Evolutionary conservation across 352 stramenopile species (phyloP), one percentile per base, ranked within the genome.

Genomic region (Pythium aphanidermatum): DNA sequence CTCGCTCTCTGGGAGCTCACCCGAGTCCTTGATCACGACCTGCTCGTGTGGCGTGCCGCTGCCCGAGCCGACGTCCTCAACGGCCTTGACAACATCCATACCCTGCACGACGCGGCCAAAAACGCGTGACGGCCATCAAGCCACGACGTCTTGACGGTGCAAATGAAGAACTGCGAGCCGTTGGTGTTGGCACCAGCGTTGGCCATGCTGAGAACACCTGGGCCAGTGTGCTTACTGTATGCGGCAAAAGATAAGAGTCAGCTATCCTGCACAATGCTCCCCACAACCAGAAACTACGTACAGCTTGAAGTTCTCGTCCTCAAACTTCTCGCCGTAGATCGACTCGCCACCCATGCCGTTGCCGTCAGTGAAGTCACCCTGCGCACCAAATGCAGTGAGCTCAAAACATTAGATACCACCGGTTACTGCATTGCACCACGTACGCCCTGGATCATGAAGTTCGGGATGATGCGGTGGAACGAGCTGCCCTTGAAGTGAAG

Each of bases 141-240:
- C 84, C 84, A 96, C 60, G 81, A 84, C 5, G 86, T 96, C 70
- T 95, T 89, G 53, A 92, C 86, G 16, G 85, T 96, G 63, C 75
- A 92, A 51, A 99, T 98, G 70, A 98, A 98, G 64, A 99, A 99
- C 74, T 99, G 94, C 47, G 83, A 97, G 37, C 93, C 92, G 73
- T 99, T 99, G 27, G 85, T 91, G 68, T 92, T 91, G 30, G 68
- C 59, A 16, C 82, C 82, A 27, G 77, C 67, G 66, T 94, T 94
- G 36, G 80, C 80, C 82, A 94, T 94, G 61, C 73, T 89, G 35
- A 94, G 58, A 31, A 70, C 69, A 24, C 80, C 79, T 21, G 73
- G 60, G 36, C 74, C 77, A 17, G 60, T 65, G 64, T 94, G 82
- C 67, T 92, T 92, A 40, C 56, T 67, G 41, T 27, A 50, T 12